Base-by-base conservation (phyloP, 1,139 yeast genomes). In the Kodamaea plutei region DNA sequence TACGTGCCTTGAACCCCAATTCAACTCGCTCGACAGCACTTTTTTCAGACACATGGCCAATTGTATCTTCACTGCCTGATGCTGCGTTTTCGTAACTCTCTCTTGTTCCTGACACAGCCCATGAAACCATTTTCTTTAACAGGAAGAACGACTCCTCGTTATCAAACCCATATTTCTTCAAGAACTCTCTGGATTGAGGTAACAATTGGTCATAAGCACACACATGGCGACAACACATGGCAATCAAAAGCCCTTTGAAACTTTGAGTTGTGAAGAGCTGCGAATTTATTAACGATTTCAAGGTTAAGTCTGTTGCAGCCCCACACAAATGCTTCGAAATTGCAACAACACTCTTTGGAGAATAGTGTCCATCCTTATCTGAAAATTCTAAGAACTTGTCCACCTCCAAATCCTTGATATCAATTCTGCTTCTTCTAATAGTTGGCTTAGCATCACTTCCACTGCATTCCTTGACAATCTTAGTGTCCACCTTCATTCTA, bases 141-240 rank as follows among this genome's bases (percentile, higher is more conserved):
- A 69, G 66, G 5, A 52, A 52, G 46, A 87, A 84, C n/a, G 76
- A 68, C 2, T 48, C 50, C 14, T 50, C 47, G 7, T 54, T 51
- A 4, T 38, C 40, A 55, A 66, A 38, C 18, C 61, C 73, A n/a
- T 45, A 38, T 3, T 36, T 22, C 7, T 51, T 45, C 23, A 79
- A 62, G 36, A 50, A 76, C 4, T 45, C 44, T 26, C 60, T 53
- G 38, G 84, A 67, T 52, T 74, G 59, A 33, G 74, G 64, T 46
- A 80, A 49, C 26, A 82, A 47, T 53, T 72, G 73, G 7, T 63
- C 58, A 32, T 69, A 69, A 15, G 64, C 54, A 48, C 96, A 88
- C n/a, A 80, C 79, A 50, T 88, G 96, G 37, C 96, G 69, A 54
- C 96, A 88, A 49, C 96, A 88, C 84, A 88, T 79, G n/a, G 96